Conservation (phyloP, 768 basidiomycete genomes). For the Rubroboletus satanas region DNA sequence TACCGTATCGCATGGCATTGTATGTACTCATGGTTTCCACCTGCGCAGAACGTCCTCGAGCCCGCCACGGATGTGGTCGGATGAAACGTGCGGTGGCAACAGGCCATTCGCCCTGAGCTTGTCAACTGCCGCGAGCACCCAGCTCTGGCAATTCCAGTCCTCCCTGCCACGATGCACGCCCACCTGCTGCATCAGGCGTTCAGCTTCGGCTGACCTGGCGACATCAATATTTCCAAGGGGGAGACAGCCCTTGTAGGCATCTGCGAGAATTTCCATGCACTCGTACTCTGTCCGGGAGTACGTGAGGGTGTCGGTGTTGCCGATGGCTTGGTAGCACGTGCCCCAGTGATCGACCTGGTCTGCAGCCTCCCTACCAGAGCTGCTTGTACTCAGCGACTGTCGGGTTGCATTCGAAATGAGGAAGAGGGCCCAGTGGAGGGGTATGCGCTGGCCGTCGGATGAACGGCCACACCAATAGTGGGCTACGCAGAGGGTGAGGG, state of each 20-base stretch:
- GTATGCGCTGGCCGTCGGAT: slow-evolving; percentile 18
- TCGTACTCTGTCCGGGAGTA: slow-evolving; percentile 27
- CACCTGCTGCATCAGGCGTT: slow-evolving; percentile 24
- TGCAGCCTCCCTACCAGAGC: slow-evolving; percentile 19
- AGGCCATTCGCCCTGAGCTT: slow-evolving; percentile 17
- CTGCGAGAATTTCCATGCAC: slow-evolving; percentile 30
- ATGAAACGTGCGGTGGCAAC: slow-evolving; percentile 17
- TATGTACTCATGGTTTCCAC: slow-evolving; percentile 18
- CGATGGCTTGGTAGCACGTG: slow-evolving; percentile 28
- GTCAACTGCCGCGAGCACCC: slow-evolving; percentile 27
- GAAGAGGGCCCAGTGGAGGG: slow-evolving; percentile 32
- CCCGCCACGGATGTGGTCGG: slow-evolving; percentile 17
- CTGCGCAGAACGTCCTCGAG: slow-evolving; percentile 24
- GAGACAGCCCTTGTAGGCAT: slow-evolving; percentile 30
- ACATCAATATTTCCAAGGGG: slow-evolving; percentile 20
- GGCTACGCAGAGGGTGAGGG: slow-evolving; percentile 27
- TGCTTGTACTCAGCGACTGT: slow-evolving; percentile 20
- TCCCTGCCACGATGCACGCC: slow-evolving; percentile 23
- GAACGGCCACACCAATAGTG: slow-evolving; percentile 29
- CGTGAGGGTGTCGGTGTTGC: slow-evolving; percentile 28
- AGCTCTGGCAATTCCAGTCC: slow-evolving; percentile 33
- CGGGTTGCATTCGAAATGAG: slow-evolving; percentile 23
- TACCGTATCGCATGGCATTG: background rate
- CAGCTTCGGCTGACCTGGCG: slow-evolving; percentile 10
- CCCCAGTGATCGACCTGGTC: slow-evolving; percentile 30